These are phyloP conservation scores for Colletotrichum cuscutae DNA, from an alignment of 2,329 filamentous ascomycete genomes.

Conservation along the genomic window DNA sequence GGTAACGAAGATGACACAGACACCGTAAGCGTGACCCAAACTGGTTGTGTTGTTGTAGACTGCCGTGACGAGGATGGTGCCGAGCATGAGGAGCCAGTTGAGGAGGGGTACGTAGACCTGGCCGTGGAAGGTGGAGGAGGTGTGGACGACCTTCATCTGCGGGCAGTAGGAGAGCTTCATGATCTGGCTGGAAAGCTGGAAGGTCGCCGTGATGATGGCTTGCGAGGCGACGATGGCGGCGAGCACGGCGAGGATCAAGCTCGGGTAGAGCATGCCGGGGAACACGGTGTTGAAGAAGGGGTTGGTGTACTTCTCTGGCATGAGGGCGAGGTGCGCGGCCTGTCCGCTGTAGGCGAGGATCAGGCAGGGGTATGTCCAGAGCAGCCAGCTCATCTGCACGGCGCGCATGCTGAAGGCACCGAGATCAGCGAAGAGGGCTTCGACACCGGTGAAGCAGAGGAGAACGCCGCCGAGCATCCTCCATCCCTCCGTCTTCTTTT, in stretches of 20 bases:
- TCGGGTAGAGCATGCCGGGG: conserved; percentile 74
- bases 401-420: conserved; percentile 78
- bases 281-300: conserved; percentile 80
- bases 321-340: conserved; percentile 74
- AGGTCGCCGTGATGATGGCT: conserved; percentile 81
- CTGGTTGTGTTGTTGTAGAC: conserved; percentile 79
- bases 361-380: conserved; percentile 74
- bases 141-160: conserved; percentile 79
- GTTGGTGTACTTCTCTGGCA: conserved; percentile 69
- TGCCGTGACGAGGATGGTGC: conserved; percentile 78
- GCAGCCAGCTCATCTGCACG: conserved; percentile 79
- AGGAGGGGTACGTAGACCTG: conserved; percentile 81
- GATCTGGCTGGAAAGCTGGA: conserved; percentile 75
- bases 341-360: conserved; percentile 77
- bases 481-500: conserved; percentile 71
- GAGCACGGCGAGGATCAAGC: conserved; percentile 74
- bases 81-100: conserved; percentile 82
- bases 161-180: conserved; percentile 80
- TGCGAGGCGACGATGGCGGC: conserved; percentile 82
- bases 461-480: conserved; percentile 75
- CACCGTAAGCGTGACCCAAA: conserved; percentile 80
- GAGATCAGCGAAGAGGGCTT: conserved; percentile 81
- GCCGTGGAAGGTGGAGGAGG: conserved; percentile 75
- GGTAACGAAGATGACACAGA: conserved; percentile 83
- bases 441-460: conserved; percentile 81